A percentile compares a stretch with the other conserved stretches of the same genome.
These are phyloP conservation scores for Termitomyces bulborhizus DNA, from an alignment of 768 basidiomycete genomes.

Conservation along the genomic window DNA sequence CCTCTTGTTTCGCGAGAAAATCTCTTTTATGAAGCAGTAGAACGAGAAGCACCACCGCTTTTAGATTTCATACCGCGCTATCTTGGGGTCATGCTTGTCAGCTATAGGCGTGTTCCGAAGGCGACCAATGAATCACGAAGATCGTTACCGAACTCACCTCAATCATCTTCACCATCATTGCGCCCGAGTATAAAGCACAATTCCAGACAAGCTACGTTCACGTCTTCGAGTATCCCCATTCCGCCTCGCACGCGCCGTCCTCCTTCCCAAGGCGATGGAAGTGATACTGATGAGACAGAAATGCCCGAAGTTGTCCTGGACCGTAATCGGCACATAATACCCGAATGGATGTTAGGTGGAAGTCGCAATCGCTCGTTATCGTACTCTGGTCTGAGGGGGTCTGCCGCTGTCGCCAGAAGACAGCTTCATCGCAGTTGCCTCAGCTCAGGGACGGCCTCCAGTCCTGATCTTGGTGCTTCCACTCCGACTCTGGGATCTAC, in stretches of 20 bases:
- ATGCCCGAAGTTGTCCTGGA: slow-evolving; percentile 93
- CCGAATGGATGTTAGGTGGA: slow-evolving; percentile 78
- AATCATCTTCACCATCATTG: slow-evolving; percentile 19
- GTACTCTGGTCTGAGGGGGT: slow-evolving; percentile 36
- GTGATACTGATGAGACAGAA: slow-evolving; percentile 68
- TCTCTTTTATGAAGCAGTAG: slow-evolving; percentile 95
- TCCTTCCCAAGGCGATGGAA: slow-evolving; percentile 24
- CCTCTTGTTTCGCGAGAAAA: slow-evolving; percentile 96
- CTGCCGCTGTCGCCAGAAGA: slow-evolving; percentile 26
- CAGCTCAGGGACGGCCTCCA: slow-evolving; percentile 56
- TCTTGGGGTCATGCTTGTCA: slow-evolving; percentile 97
- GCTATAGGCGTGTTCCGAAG: slow-evolving; percentile 76
- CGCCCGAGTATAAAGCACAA: slow-evolving; percentile 16
- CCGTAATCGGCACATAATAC: slow-evolving; percentile 91
- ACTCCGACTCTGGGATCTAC: slow-evolving; percentile 17
- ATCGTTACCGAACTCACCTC: slow-evolving; percentile 15
- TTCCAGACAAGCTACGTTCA: slow-evolving; percentile 19
- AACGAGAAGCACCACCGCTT: slow-evolving; percentile 87
- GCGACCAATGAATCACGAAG: slow-evolving; percentile 18
- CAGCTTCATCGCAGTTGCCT: slow-evolving; percentile 36
- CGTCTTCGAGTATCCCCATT: slow-evolving; percentile 14
- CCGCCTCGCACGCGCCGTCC: slow-evolving; percentile 12
- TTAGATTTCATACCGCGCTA: slow-evolving; percentile 96
- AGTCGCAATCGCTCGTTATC: slow-evolving; percentile 44
- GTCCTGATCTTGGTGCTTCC: slow-evolving; percentile 54